Base-by-base conservation (phyloP, 768 basidiomycete genomes). In the Cystobasidiopsis lactophilus region DNA sequence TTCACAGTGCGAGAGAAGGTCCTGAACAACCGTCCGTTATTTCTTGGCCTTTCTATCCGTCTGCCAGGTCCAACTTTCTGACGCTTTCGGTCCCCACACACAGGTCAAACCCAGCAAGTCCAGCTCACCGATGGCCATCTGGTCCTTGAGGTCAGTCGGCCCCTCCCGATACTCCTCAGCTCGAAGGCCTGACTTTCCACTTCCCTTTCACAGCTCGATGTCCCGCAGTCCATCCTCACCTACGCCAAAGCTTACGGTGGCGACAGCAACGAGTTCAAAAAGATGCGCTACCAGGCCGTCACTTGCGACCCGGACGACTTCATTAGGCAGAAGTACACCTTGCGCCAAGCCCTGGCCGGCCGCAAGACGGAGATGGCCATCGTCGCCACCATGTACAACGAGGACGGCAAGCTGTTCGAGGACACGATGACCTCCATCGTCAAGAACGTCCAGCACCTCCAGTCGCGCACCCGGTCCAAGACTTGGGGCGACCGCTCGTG, bases 401-500 rank as follows among this genome's bases (percentile, higher is more conserved):
- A 58, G 29, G 57, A 45, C 18, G 50, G 50, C 16, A 47, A 53
- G 23, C 45, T 54, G 45, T 47, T 47, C 30, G 45, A 47, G 14
- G 26, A 47, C 30, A 85, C 89, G 0, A 88, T 95, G 83, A 82
- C 89, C 62, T 88, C 86, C 48, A 82, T 95, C 7, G 84, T 91
- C 66, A 85, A 83, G 74, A 95, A 95, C 60, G 73, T 95, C 40
- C 80, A 79, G 5, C 85, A 91, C 66, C 66, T 95, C 55, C 85
- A 83, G 63, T 82, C 79, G 58, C 72, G 89, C 23, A 80, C 82
- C 40, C 71, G 83, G 46, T 81, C 78, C 60, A 88, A 84, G 72
- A 93, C 83, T 3, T 96, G 91, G 91, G 89, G 88, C 0, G 81
- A 81, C 65, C 86, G 91, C 0, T 85, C 86, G 1, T 96, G 91